Conservation (phyloP, 768 basidiomycete species). For the Exsudoporus frostii region DNA sequence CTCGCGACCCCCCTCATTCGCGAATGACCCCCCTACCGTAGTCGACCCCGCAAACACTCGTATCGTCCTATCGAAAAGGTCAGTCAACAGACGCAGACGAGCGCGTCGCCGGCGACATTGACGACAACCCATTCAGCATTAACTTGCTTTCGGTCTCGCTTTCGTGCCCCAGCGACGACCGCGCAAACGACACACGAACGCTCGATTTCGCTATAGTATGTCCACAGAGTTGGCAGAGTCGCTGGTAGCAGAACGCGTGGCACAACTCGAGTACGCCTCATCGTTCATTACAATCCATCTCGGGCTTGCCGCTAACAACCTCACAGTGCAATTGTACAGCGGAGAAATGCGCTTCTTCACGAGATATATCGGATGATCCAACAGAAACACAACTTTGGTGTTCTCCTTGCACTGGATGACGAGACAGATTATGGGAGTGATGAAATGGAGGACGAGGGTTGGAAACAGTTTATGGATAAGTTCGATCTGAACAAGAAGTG, state of each 20-base stretch:
- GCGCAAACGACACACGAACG: conserved; percentile 1
- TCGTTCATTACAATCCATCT: not conserved
- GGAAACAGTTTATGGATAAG: conserved; percentile 52
- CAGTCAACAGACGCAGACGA: not conserved
- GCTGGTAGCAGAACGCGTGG: conserved; percentile 36
- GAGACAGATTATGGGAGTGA: conserved; percentile 31
- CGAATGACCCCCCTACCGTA: not conserved
- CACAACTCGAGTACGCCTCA: conserved; percentile 31
- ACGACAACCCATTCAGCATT: not conserved
- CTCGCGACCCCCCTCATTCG: conserved; percentile 7
- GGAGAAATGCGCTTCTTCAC: conserved; percentile 66
- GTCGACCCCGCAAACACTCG: not conserved
- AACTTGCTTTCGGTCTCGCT: not conserved
- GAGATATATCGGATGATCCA: conserved; percentile 70
- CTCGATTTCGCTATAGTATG: conserved; percentile 19
- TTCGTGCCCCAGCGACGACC: not conserved
- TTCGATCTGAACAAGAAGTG: conserved; percentile 55
- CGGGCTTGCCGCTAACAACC: not conserved
- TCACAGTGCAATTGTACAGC: conserved; percentile 56
- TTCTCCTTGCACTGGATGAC: conserved; percentile 37
- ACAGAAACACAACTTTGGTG: conserved; percentile 45
- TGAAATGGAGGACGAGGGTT: conserved; percentile 39
- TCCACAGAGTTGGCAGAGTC: conserved; percentile 29
- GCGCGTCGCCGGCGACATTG: conserved; percentile 4
- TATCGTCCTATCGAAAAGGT: not conserved